A percentile compares a stretch with the other conserved stretches of the same genome.
phyloP scores from a whole-genome alignment of 1,284 basidiomycete species.

The Sutorius eximius region DNA sequence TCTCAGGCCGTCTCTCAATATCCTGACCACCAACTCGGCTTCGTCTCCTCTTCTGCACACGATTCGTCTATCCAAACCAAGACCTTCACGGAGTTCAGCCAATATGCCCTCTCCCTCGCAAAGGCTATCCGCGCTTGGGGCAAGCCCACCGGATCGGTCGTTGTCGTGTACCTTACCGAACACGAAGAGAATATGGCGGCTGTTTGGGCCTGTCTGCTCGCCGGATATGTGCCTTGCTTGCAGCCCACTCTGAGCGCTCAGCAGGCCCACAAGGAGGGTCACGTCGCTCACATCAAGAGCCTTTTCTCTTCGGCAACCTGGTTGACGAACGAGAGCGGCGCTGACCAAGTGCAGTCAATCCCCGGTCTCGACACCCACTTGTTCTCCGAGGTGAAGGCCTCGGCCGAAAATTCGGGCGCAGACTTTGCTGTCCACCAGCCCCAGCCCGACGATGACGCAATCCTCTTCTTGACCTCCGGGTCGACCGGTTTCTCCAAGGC shows the following conservation, averaged over 20 bases:
- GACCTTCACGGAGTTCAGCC: constrained; percentile 27
- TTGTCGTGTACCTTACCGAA: constrained; percentile 33
- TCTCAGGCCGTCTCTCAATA: constrained; percentile 21
- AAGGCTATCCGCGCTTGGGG: constrained; percentile 18
- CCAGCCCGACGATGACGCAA: constrained; percentile 27
- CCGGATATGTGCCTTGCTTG: constrained; percentile 32
- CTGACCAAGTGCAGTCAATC: constrained; percentile 30
- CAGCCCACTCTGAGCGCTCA: constrained; percentile 35
- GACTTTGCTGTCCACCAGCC: constrained; percentile 20
- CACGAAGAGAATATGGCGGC: constrained; percentile 37
- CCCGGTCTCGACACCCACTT: constrained; percentile 29
- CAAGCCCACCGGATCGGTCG: constrained; percentile 30
- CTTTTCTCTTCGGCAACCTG: constrained; percentile 31
- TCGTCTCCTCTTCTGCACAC: constrained; percentile 33
- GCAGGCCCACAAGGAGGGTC: constrained; percentile 34
- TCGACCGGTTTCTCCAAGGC: constrained; percentile 33
- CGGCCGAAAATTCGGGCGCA: neutral
- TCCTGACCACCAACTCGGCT: constrained; percentile 28
- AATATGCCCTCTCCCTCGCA: constrained; percentile 20
- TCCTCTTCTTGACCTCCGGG: constrained; percentile 30
- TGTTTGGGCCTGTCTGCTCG: constrained; percentile 33
- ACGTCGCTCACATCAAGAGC: constrained; percentile 30
- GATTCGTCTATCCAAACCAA: constrained; percentile 33
- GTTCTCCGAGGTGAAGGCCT: constrained; percentile 23
- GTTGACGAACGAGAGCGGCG: constrained; percentile 34